Evolutionary conservation across 2,329 filamentous ascomycete genomes (phyloP).

Genomic region (Didymosphaeria variabile): DNA sequence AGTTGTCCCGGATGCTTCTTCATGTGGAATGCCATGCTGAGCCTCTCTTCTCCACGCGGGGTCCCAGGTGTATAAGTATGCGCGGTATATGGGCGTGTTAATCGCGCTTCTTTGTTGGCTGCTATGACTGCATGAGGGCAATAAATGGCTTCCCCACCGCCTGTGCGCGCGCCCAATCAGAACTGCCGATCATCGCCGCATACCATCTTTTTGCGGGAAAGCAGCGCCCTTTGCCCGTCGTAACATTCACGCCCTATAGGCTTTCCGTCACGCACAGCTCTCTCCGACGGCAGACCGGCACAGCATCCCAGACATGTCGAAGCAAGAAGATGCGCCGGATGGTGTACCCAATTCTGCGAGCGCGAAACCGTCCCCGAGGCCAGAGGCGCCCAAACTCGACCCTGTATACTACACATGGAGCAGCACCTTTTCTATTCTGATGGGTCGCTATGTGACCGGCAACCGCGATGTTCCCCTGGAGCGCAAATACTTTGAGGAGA

Average conservation of each 20-base stretch:
- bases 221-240: conserved; percentile 19
- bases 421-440: conserved; percentile 85
- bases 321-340: conserved; percentile 37
- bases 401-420: conserved; percentile 69
- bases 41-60: conserved; percentile 2
- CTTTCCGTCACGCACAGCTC: neutral
- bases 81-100: neutral
- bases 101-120: conserved; percentile 8
- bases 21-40: conserved; percentile 45
- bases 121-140: conserved; percentile 17
- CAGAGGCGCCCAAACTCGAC: conserved; percentile 38
- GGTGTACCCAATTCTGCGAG: conserved; percentile 27
- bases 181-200: conserved; percentile 22
- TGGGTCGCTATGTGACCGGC: conserved; percentile 62
- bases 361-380: conserved; percentile 23
- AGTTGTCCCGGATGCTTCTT: conserved; percentile 64
- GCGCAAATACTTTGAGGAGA: conserved; percentile 76
- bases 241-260: conserved; percentile 17
- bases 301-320: conserved; percentile 31
- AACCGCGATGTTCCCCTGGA: conserved; percentile 39
- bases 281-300: conserved; percentile 1
- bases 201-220: conserved; percentile 18
- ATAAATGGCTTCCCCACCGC: conserved; percentile 15
- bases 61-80: neutral
- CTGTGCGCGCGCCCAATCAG: conserved; percentile 21